Percentiles rank a stretch among this genome's conserved stretches.
phyloP scores from a whole-genome alignment of 345 rosid genomes.

The Corchorus olitorius region DNA sequence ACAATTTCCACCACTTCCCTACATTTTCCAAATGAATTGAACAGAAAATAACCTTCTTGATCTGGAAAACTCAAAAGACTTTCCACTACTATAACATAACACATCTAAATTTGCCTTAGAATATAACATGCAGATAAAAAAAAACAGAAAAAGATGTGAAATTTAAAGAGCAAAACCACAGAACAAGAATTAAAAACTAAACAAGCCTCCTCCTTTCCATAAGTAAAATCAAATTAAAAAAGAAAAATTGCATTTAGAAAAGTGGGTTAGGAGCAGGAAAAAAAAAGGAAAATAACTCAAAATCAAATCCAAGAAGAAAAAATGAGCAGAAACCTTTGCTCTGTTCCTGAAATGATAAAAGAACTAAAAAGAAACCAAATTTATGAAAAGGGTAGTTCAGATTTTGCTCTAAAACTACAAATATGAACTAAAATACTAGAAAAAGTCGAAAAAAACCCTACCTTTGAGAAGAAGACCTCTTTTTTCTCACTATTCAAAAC shows the following conservation, averaged over 20 bases:
- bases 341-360: neutral
- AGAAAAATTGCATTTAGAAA: neutral
- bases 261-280: neutral
- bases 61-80: neutral
- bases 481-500: neutral
- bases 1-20: neutral
- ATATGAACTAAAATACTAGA: neutral
- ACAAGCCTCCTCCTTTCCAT: neutral
- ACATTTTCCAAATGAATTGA: neutral
- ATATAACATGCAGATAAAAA: neutral
- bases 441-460: neutral
- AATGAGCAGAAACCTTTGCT: neutral
- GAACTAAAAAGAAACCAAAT: neutral
- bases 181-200: neutral
- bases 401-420: slow-evolving; percentile 3
- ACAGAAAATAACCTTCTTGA: slow-evolving; percentile 13
- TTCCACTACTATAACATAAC: neutral
- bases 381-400: neutral
- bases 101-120: neutral
- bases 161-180: neutral
- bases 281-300: neutral
- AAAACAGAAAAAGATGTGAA: neutral
- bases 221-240: neutral
- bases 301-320: neutral
- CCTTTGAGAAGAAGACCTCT: neutral